Percentiles rank a stretch among this genome's conserved stretches.
These are phyloP conservation scores for Mortierella sp. DNA, from an alignment of 371 early-diverging fungal species.

Conservation along the genomic window DNA sequence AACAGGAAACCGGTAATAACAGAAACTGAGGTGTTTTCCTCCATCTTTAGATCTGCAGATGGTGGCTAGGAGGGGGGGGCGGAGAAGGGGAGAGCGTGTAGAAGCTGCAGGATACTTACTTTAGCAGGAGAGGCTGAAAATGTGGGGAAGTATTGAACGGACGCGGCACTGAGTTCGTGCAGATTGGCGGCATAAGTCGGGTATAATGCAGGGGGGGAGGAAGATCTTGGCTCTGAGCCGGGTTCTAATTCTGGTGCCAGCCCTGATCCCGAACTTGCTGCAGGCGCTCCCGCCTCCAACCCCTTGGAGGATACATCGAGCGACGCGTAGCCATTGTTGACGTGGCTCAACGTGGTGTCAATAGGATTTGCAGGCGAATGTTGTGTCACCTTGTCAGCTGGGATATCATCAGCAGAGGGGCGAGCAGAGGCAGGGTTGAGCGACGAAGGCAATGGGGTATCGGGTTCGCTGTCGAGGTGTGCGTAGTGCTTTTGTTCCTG, in stretches of 20 bases:
- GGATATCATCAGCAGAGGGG: not conserved
- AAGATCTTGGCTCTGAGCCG: constrained; percentile 6
- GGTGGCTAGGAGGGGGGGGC: too few relatives aligned
- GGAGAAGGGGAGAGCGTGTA: not conserved
- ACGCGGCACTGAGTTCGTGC: constrained; percentile 11
- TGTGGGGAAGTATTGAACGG: constrained; percentile 25
- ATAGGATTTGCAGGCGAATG: not conserved
- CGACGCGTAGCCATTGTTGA: too few relatives aligned
- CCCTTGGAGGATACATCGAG: too few relatives aligned
- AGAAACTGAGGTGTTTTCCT: too few relatives aligned
- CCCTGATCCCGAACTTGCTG: not conserved
- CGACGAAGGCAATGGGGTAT: constrained; percentile 17
- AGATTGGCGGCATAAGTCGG: constrained; percentile 5
- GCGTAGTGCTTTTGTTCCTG: constrained; percentile 9
- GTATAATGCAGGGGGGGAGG: constrained; percentile 21
- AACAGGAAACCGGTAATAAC: too few relatives aligned
- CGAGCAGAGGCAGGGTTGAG: constrained; percentile 1
- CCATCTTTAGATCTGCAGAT: too few relatives aligned
- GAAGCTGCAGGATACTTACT: constrained; percentile 33
- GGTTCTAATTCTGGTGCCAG: not conserved
- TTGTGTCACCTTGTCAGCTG: not conserved
- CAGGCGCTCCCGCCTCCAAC: too few relatives aligned
- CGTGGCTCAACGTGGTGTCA: not conserved
- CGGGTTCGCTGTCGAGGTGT: constrained; percentile 12
- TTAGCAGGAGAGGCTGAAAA: constrained; percentile 32